These are phyloP conservation scores for Leccinum colubrinum DNA, from an alignment of 1,284 basidiomycete genomes.

Conservation along the genomic window DNA sequence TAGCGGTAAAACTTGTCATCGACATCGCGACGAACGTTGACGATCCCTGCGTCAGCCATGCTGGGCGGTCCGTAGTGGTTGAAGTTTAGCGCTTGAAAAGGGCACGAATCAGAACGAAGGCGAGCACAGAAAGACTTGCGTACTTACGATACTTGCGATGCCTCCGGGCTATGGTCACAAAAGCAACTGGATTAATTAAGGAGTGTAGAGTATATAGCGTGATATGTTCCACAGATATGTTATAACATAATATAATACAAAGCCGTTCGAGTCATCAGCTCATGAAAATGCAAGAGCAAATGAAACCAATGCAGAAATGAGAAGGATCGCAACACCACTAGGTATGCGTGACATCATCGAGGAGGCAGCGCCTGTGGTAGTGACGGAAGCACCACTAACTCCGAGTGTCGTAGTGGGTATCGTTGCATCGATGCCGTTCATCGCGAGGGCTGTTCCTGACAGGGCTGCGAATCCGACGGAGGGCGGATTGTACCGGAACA, in stretches of 20 bases:
- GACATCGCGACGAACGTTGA: no score
- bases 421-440: conserved; percentile 23
- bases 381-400: conserved; percentile 12
- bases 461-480: conserved; percentile 32
- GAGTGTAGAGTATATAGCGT: neutral
- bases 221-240: neutral
- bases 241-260: neutral
- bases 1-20: no score
- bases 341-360: neutral
- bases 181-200: neutral
- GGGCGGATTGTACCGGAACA: conserved; percentile 30
- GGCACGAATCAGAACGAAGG: no score
- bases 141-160: neutral
- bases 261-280: neutral
- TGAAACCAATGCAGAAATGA: conserved; percentile 11
- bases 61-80: no score
- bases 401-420: conserved; percentile 28
- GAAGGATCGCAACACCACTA: conserved; percentile 1
- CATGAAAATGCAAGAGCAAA: conserved; percentile 9
- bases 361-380: conserved; percentile 13
- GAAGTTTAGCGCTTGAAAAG: no score
- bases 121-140: no score
- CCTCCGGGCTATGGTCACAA: no score
- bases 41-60: no score
- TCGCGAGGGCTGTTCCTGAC: conserved; percentile 24